Percentiles rank a stretch among this genome's conserved stretches.
phyloP scores from a whole-genome alignment of 805 yeast species.

The Teunomyces kruisii region DNA sequence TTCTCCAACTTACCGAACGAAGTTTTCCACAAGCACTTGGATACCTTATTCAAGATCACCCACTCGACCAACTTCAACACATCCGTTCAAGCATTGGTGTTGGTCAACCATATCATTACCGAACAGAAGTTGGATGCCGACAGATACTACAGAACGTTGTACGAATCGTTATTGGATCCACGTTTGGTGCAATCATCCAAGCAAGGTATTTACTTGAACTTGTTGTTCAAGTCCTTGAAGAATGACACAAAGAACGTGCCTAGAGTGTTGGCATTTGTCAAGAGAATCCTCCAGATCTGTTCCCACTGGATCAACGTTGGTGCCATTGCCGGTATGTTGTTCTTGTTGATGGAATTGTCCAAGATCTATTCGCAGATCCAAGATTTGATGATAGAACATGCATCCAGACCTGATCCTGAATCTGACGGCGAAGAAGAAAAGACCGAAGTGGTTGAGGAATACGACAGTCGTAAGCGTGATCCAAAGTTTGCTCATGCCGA shows the following conservation, averaged over 20 bases:
- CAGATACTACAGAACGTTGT: conserved; percentile 82
- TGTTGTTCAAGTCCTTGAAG: conserved; percentile 80
- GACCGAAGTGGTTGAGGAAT: conserved; percentile 22
- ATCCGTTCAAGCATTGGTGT: conserved; percentile 84
- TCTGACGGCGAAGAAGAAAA: conserved; percentile 8
- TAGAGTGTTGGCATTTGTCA: conserved; percentile 85
- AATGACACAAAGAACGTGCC: conserved; percentile 54
- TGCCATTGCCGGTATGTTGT: conserved; percentile 80
- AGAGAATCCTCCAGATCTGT: conserved; percentile 84
- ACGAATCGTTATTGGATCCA: conserved; percentile 84
- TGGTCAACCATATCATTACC: conserved; percentile 76
- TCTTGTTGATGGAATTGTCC: conserved; percentile 65
- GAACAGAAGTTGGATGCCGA: conserved; percentile 57
- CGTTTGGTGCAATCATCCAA: conserved; percentile 85
- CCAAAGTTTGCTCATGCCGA: conserved; percentile 91
- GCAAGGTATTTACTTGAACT: conserved; percentile 86
- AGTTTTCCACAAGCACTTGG: conserved; percentile 71
- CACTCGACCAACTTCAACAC: conserved; percentile 94
- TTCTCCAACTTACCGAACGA: conserved; percentile 74
- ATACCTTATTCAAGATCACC: conserved; percentile 83
- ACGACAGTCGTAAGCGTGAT: conserved; percentile 88
- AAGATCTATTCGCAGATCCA: conserved; percentile 64
- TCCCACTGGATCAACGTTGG: conserved; percentile 87
- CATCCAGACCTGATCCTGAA: conserved; percentile 46
- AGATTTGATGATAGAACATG: conserved; percentile 56